Evolutionary conservation across 805 yeast species (phyloP), one percentile per base, ranked within the genome.

Genomic region (Candida hungchunana): DNA sequence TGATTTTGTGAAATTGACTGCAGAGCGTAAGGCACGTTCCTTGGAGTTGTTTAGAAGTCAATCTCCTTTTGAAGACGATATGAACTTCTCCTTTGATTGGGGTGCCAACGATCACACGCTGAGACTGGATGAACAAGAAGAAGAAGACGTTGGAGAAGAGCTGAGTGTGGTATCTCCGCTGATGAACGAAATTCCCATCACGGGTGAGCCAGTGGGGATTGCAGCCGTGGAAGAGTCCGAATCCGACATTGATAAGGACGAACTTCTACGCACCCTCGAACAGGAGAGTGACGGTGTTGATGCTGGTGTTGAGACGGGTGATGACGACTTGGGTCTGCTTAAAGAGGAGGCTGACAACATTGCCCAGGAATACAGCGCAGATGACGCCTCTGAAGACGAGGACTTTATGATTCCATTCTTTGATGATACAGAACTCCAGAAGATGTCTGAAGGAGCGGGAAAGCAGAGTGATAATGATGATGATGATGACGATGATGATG

Each of bases 1-100:
- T 3, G 90, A 83, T 59, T 81, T 79, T 55, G 84, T 82, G 12
- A 75, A 73, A 54, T 59, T 83, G 42, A 82, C 84, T 23, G 83
- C 81, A 8, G 82, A 80, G 54, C 66, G 77, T 43, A 76, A 81
- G 59, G 75, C 75, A 25, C 69, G 62, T 41, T 67, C 77, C 1
- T 62, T 74, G 67, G 71, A 72, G 43, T 74, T 75, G 1, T 45
- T 50, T 46, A 63, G 63, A 53, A 54, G 59, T 14, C 43, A 59
- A 32, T 50, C 64, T 28, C 60, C 66, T 6, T 48, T 58, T 25
- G 23, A 30, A 14, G 42, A 41, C 5, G 75, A 65, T 41, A 60
- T 62, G 25, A 56, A 67, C 38, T 66, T 63, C 31, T 65, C 71
- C 29, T 67, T 63, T 15, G 65, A 66, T 14, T 60, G 64, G 44